Conservation (phyloP, 1,139 yeast genomes). For the Candida sojae region DNA sequence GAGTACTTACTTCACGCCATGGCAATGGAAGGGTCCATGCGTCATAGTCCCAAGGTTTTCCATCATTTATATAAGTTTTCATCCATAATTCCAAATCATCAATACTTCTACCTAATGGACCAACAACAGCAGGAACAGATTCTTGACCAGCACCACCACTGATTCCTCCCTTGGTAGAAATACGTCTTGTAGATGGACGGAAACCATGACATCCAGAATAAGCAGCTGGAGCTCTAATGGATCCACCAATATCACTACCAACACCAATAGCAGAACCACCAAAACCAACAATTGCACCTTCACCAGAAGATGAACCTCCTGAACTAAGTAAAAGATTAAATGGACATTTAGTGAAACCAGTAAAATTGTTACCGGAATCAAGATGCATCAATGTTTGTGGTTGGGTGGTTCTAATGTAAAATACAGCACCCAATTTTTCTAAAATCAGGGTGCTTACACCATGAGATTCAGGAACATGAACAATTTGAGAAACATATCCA, state of each 20-base stretch:
- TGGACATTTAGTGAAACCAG: slow-evolving; percentile 36
- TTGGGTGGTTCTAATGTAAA: slow-evolving; percentile 35
- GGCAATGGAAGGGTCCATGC: slow-evolving; percentile 56
- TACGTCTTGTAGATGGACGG: slow-evolving; percentile 66
- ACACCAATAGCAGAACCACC: slow-evolving; percentile 51
- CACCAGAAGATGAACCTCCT: slow-evolving; percentile 43
- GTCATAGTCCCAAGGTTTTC: slow-evolving; percentile 72
- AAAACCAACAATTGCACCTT: slow-evolving; percentile 35
- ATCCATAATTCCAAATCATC: slow-evolving; percentile 67
- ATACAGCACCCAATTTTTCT: slow-evolving; percentile 32
- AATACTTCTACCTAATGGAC: slow-evolving; percentile 62
- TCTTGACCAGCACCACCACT: slow-evolving; percentile 60
- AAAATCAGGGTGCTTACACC: slow-evolving; percentile 27
- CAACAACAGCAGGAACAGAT: slow-evolving; percentile 58
- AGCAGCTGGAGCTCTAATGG: slow-evolving; percentile 48
- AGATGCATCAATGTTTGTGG: slow-evolving; percentile 44
- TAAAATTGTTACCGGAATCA: slow-evolving; percentile 36
- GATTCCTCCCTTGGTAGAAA: slow-evolving; percentile 52
- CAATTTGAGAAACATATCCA: slow-evolving; percentile 58
- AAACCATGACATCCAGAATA: slow-evolving; percentile 66
- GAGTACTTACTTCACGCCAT: slow-evolving; percentile 57
- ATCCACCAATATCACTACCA: slow-evolving; percentile 63
- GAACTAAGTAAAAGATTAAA: slow-evolving; percentile 30
- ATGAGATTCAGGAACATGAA: slow-evolving; percentile 42
- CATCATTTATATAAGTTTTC: slow-evolving; percentile 55